Percentiles rank a stretch among this genome's conserved stretches.
phyloP scores from a whole-genome alignment of 139 green algal genomes.

The Penium margaritaceum region DNA sequence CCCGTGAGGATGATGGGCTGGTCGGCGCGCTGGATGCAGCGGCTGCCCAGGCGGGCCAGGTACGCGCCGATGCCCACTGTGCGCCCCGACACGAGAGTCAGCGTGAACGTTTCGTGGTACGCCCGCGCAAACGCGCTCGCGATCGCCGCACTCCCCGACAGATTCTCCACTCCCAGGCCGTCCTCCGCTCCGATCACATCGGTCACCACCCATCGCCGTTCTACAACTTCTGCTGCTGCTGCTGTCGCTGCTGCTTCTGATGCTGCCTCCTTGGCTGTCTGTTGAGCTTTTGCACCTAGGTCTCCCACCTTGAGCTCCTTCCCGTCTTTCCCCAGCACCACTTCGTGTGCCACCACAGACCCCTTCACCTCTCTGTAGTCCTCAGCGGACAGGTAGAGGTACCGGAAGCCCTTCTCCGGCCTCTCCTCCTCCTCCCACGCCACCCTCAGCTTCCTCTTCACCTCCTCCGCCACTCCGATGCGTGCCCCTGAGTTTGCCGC shows the following conservation, averaged over 20 bases:
- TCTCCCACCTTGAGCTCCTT: no score
- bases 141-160: conserved; percentile 89
- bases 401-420: conserved; percentile 74
- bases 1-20: conserved; percentile 98
- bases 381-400: conserved; percentile 81
- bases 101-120: conserved; percentile 83
- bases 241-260: no score
- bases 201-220: conserved; percentile 52
- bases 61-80: conserved; percentile 97
- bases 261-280: no score
- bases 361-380: conserved; percentile 61
- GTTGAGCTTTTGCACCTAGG: no score
- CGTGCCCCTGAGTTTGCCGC: conserved; percentile 85
- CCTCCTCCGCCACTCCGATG: conserved; percentile 83
- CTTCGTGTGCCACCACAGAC: conserved; percentile 41
- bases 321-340: conserved; percentile 8
- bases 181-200: conserved; percentile 89
- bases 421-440: conserved; percentile 65
- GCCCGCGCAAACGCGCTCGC: conserved; percentile 65
- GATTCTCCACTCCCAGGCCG: conserved; percentile 92
- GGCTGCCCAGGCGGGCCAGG: conserved; percentile 81
- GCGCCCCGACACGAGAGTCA: conserved; percentile 64
- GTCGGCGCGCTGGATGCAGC: conserved; percentile 82
- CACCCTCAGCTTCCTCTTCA: conserved; percentile 57
- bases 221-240: no score